Evolutionary conservation across 2,329 filamentous ascomycete genomes (phyloP).

Genomic region (Monosporascus sp.): DNA sequence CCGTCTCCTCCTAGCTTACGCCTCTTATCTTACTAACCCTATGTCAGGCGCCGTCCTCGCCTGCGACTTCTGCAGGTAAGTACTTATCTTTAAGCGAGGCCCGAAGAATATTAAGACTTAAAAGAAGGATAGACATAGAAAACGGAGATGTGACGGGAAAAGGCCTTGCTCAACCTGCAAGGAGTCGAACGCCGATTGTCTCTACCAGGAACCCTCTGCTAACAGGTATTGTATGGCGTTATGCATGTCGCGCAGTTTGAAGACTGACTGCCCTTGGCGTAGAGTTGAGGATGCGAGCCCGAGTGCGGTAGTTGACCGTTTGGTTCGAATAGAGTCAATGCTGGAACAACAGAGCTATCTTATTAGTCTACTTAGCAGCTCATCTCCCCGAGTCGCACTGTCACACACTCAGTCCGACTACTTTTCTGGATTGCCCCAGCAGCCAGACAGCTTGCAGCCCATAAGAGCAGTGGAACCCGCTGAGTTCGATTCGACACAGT

Average conservation of each 20-base stretch:
- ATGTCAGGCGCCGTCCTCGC: slow-evolving; percentile 31
- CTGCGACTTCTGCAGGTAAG: slow-evolving; percentile 33
- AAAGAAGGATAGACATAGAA: slow-evolving; percentile 25
- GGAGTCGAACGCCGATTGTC: slow-evolving; percentile 33
- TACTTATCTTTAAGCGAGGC: neutral
- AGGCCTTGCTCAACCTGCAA: slow-evolving; percentile 32
- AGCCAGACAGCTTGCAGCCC: slow-evolving; percentile 15
- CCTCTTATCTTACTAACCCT: slow-evolving; percentile 10
- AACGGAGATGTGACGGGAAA: slow-evolving; percentile 33
- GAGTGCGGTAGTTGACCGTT: slow-evolving; percentile 29
- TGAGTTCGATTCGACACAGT: slow-evolving; percentile 26
- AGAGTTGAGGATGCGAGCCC: slow-evolving; percentile 30
- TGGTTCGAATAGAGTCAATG: slow-evolving; percentile 31
- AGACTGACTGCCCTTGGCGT: slow-evolving; percentile 3
- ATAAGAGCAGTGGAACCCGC: slow-evolving; percentile 14
- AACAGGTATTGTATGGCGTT: slow-evolving; percentile 20
- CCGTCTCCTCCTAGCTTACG: slow-evolving; percentile 1
- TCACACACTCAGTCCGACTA: slow-evolving; percentile 19
- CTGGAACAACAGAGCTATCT: slow-evolving; percentile 27
- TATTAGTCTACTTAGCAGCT: slow-evolving; percentile 19
- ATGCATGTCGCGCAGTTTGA: neutral
- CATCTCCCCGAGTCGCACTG: slow-evolving; percentile 17
- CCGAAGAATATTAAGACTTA: slow-evolving; percentile 2
- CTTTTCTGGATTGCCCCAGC: slow-evolving; percentile 14
- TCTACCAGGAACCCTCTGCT: slow-evolving; percentile 32